Evolutionary conservation across 345 rosid genomes (phyloP).

Genomic region (Salix viminalis): DNA sequence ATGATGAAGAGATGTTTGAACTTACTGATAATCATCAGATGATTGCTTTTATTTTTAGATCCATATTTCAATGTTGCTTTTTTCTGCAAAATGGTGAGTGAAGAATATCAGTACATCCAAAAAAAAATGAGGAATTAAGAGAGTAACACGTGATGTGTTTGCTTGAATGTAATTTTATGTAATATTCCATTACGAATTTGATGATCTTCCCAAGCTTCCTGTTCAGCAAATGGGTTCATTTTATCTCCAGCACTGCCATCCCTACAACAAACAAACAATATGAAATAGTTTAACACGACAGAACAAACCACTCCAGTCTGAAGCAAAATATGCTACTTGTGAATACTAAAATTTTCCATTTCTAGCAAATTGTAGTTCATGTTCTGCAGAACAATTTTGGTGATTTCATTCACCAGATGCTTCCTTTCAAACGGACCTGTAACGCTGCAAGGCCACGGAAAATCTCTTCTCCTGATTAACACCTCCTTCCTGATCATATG

Average conservation of each 20-base stretch:
- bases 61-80: slow-evolving; percentile 80
- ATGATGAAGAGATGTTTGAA: not conserved
- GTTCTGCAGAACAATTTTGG: not conserved
- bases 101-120: not conserved
- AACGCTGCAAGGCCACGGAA: slow-evolving; percentile 84
- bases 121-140: no score
- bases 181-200: slow-evolving; percentile 61
- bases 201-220: slow-evolving; percentile 99
- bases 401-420: not conserved
- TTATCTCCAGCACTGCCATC: slow-evolving; percentile 65
- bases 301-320: not conserved
- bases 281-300: slow-evolving; percentile 1
- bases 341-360: not conserved
- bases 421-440: slow-evolving; percentile 43
- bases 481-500: slow-evolving; percentile 82
- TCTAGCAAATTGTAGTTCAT: slow-evolving; percentile 12
- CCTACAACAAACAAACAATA: slow-evolving; percentile 30
- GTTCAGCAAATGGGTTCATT: slow-evolving; percentile 98
- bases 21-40: slow-evolving; percentile 79
- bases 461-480: slow-evolving; percentile 94
- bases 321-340: not conserved
- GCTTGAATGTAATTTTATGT: no score
- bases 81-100: slow-evolving; percentile 49
- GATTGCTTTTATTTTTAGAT: slow-evolving; percentile 65
- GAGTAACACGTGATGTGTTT: no score